Evolutionary conservation across 257 asterid species (phyloP), one percentile per base, ranked within the genome.

Genomic region (Nicotiana noctiflora): DNA sequence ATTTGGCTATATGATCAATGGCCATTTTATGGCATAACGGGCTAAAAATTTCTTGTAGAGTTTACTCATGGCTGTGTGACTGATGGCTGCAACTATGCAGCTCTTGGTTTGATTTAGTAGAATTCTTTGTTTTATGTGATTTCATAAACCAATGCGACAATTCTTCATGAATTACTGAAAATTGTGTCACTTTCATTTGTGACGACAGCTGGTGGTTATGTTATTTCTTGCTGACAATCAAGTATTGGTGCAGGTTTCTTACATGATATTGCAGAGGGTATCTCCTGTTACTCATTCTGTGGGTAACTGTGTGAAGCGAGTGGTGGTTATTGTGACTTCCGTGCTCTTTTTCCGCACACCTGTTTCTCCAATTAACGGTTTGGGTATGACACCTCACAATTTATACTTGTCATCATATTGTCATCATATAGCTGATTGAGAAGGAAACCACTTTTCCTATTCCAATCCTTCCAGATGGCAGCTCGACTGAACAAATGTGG

Each of bases 221-320:
- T 25, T 49, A 49, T 49, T 49, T 25, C 61, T 25, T 51, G 85
- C 84, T 85, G 52, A 79, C 66, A 86, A 44, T 17, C 53, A 76
- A 64, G 64, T 84, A 55, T 44, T 86, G 77, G 55, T 81, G 85
- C 94, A 95, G 97, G 95, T 95, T 64, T 88, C 99, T 14, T 95
- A 93, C 89, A 95, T 93, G 98, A 91, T 95, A 84, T 82, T 95
- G 88, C 95, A 92, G 86, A 93, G 98, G 49, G 97, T 93, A 60
- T 95, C 98, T 18, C 99, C 97, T 13, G 93, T 95, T 55, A 93
- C 97, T n/a, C 99, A 95, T 82, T 93, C 99, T 4, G 98, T 95
- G 17, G 97, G 94, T 60, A 95, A 95, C 89, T 93, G 97, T 55
- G 97, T 92, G 57, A 95, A 95, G 88, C 93, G 98, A 40, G 98